phyloP scores from a whole-genome alignment of 129 eudicot genomes.

The Flaveria brownii region DNA sequence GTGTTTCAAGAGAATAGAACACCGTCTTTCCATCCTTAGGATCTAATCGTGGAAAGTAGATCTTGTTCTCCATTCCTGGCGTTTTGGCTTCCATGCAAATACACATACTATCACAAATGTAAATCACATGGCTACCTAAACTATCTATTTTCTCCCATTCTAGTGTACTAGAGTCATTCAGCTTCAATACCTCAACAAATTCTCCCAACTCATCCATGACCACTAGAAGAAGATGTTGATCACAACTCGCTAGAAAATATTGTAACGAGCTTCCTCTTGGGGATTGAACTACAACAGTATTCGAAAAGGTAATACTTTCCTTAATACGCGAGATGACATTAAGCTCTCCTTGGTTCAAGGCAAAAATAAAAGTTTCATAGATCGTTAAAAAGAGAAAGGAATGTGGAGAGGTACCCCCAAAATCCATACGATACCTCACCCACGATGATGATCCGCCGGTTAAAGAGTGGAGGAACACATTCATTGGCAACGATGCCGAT shows the following conservation, averaged over 20 bases:
- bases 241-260: background rate
- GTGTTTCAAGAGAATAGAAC: conserved; percentile 30
- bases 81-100: conserved; percentile 6
- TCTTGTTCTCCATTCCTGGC: conserved; percentile 27
- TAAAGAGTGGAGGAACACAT: background rate
- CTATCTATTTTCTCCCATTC: conserved; percentile 21
- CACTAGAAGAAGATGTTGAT: background rate
- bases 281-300: background rate
- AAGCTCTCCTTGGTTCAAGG: conserved; percentile 18
- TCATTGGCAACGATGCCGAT: background rate
- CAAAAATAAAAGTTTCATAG: background rate
- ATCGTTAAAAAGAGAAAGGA: background rate
- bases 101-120: conserved; percentile 5
- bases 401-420: background rate
- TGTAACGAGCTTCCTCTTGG: background rate
- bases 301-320: background rate
- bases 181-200: conserved; percentile 22
- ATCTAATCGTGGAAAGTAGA: conserved; percentile 25
- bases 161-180: background rate
- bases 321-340: no score
- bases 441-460: background rate
- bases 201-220: conserved; percentile 2
- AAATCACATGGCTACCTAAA: conserved; percentile 23
- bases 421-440: background rate
- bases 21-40: background rate